A percentile compares a stretch with the other conserved stretches of the same genome.
Conservation (phyloP, 192 early-diverging fungal genomes). For the Backusella liffmaniae region DNA sequence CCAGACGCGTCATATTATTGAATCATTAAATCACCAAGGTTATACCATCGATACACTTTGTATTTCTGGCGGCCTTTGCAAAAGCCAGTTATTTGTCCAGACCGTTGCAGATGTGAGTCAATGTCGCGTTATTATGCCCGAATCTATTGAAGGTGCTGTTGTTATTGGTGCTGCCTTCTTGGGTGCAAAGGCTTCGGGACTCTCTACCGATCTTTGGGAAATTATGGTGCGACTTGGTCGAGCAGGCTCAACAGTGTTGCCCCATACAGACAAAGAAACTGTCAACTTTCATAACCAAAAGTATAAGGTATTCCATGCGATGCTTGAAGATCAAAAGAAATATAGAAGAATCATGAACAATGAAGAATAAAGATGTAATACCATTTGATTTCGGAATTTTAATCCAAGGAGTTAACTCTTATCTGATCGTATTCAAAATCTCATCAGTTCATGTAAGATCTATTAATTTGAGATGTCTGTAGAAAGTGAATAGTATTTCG, state of each 20-base stretch:
- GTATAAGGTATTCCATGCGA: slow-evolving; percentile 53
- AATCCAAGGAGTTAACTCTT: neutral
- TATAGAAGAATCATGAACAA: slow-evolving; percentile 53
- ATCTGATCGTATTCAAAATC: neutral
- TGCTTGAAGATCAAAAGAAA: slow-evolving; percentile 57
- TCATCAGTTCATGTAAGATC: neutral
- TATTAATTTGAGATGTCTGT: neutral
- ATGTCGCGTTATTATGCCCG: slow-evolving; percentile 52
- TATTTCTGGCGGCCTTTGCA: slow-evolving; percentile 65
- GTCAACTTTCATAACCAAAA: slow-evolving; percentile 48
- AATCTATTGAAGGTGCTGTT: slow-evolving; percentile 56
- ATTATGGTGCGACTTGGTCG: slow-evolving; percentile 52
- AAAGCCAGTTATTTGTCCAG: slow-evolving; percentile 62
- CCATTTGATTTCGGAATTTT: neutral
- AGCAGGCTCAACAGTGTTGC: slow-evolving; percentile 45
- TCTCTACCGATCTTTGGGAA: slow-evolving; percentile 44
- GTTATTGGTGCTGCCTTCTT: slow-evolving; percentile 69
- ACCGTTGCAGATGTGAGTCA: slow-evolving; percentile 57
- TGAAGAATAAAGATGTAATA: neutral
- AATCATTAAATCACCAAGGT: slow-evolving; percentile 44
- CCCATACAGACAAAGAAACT: slow-evolving; percentile 33
- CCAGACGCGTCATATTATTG: slow-evolving; percentile 64
- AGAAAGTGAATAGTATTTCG: neutral
- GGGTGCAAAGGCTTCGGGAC: slow-evolving; percentile 53
- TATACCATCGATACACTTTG: slow-evolving; percentile 56